Base-by-base conservation (phyloP, 1,284 basidiomycete genomes). In the Rugosomyces carneus region DNA sequence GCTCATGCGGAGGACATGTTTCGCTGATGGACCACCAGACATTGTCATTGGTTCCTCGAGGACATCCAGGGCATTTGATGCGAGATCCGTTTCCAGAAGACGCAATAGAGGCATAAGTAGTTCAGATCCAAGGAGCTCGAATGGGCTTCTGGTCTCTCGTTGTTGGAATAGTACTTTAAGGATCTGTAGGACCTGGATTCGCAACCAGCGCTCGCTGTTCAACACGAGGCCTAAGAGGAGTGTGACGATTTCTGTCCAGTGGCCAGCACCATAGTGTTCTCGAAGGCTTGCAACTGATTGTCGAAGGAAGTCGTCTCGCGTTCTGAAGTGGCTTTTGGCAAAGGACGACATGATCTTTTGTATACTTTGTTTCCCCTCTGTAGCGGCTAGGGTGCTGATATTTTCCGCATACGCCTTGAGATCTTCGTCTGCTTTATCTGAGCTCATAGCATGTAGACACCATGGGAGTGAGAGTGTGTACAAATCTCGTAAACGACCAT, bases 251-350 rank as follows among this genome's bases (percentile, higher is more conserved):
- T 89, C 80, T 26, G 74, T 81, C 85, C 76, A 93, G 61, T 72
- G 75, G 57, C 78, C 81, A 41, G 61, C 58, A 18, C 78, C 79
- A 68, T 87, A 93, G 58, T 91, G 80, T 57, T 94, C 90, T 23
- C 90, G 81, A 35, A 97, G 74, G 54, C 88, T 85, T 2, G 80
- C 73, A 15, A 92, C 84, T 0, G 92, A 93, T 61, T 97, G 93
- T 2, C 92, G 82, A 48, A 95, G 76, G 64, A 97, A 93, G 63
- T 97, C 93, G 47, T 97, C 94, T 60, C 88, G 88, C 1, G 92
- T 92, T 36, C 93, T 76, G 73, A 97, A 97, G 37, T 91, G 86
- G 18, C 76, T 73, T 63, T 89, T 91, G 34, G 89, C 81, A 53
- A 95, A 93, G 5, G 91, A 94, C 1, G 76, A 85, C 78, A 95